Conservation (phyloP, 768 basidiomycete genomes). For the Myochromella boudieri region DNA sequence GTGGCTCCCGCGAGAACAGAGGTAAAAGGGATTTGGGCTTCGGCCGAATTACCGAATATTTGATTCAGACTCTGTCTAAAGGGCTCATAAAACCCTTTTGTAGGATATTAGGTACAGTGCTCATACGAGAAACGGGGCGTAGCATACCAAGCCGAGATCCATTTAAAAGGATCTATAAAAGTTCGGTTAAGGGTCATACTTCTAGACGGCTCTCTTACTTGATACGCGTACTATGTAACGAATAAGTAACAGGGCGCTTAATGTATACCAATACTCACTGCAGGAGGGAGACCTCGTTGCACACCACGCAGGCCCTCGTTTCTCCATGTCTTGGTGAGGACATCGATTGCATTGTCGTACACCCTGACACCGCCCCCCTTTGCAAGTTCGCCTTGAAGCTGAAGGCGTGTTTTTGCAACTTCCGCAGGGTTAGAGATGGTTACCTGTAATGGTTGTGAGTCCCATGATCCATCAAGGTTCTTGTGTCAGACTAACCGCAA, state of each 20-base stretch:
- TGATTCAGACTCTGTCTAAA: conserved; percentile 73
- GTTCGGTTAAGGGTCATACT: conserved; percentile 7
- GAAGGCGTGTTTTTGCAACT: conserved; percentile 92
- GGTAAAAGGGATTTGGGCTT: conserved; percentile 70
- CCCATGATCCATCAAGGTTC: not conserved
- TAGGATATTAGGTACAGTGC: not conserved
- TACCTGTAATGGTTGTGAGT: conserved; percentile 52
- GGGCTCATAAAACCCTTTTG: conserved; percentile 95
- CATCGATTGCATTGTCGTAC: conserved; percentile 88
- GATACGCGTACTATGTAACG: conserved; percentile 77
- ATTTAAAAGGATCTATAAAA: conserved; percentile 80
- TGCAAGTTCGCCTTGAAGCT: conserved; percentile 93
- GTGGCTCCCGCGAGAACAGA: conserved; percentile 85
- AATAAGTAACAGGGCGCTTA: conserved; percentile 2
- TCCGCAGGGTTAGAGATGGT: conserved; percentile 80
- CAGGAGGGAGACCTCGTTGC: conserved; percentile 88
- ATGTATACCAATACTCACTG: conserved; percentile 51
- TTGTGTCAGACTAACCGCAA: conserved; percentile 62
- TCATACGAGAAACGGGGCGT: conserved; percentile 2
- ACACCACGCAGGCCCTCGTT: conserved; percentile 91
- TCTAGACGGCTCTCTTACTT: conserved; percentile 49
- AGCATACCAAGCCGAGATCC: conserved; percentile 80
- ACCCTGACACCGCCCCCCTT: conserved; percentile 71
- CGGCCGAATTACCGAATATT: conserved; percentile 58
- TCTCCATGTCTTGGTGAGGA: conserved; percentile 81